A percentile compares a stretch with the other conserved stretches of the same genome.
Conservation (phyloP, 2,329 filamentous ascomycete genomes). For the Pleomassaria siparia region DNA sequence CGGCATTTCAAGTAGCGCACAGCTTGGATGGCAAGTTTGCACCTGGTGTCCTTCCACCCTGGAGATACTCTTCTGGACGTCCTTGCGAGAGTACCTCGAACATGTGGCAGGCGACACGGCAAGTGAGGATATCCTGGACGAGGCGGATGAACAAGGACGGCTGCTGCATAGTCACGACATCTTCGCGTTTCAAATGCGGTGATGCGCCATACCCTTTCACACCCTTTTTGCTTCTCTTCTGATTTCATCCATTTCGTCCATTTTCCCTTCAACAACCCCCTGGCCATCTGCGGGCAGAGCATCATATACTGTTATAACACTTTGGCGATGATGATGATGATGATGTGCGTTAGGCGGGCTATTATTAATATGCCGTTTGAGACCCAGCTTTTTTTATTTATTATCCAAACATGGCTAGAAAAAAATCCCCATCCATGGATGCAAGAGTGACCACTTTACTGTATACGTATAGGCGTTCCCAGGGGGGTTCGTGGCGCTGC, state of each 20-base stretch:
- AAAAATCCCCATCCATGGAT: too few relatives aligned
- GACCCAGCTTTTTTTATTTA: too few relatives aligned
- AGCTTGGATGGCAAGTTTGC: constrained; percentile 12
- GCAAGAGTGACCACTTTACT: background rate
- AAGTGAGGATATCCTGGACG: constrained; percentile 16
- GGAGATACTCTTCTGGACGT: constrained; percentile 5
- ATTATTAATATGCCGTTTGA: too few relatives aligned
- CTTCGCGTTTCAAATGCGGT: constrained; percentile 17
- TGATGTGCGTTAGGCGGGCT: too few relatives aligned
- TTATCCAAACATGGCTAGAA: too few relatives aligned
- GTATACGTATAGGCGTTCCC: background rate
- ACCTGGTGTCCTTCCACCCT: constrained; percentile 11
- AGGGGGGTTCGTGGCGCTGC: background rate
- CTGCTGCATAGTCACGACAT: constrained; percentile 17
- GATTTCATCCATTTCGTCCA: too few relatives aligned
- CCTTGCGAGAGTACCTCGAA: constrained; percentile 17
- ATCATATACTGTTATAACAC: too few relatives aligned
- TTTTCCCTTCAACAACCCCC: too few relatives aligned
- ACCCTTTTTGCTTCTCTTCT: too few relatives aligned
- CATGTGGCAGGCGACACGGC: constrained; percentile 15
- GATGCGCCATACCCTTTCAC: background rate
- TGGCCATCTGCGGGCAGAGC: too few relatives aligned
- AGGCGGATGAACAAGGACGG: constrained; percentile 16
- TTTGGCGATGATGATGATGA: too few relatives aligned
- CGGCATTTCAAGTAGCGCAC: constrained; percentile 2